These are phyloP conservation scores for Xylariaceae sp. DNA, from an alignment of 2,329 filamentous ascomycete genomes.

Conservation along the genomic window DNA sequence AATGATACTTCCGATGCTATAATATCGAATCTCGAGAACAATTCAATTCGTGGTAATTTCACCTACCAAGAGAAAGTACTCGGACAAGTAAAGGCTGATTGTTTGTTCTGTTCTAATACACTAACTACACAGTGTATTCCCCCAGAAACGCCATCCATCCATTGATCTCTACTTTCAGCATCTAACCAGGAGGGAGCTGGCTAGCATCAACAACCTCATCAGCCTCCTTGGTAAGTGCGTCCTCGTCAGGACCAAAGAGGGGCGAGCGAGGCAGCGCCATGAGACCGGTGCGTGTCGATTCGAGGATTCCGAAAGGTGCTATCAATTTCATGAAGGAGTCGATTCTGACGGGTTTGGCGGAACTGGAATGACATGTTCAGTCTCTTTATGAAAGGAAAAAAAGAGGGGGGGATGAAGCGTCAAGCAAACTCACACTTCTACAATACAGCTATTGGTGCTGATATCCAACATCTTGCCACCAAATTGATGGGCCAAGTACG, in stretches of 20 bases:
- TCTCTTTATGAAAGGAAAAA: conserved; percentile 1
- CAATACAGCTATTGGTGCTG: conserved; percentile 96
- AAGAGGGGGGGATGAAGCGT: background rate
- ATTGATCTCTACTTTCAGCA: conserved; percentile 1
- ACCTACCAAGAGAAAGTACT: too few species aligned
- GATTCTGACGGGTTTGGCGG: conserved; percentile 88
- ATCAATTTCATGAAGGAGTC: conserved; percentile 98
- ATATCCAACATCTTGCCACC: conserved; percentile 97
- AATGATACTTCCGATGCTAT: too few species aligned
- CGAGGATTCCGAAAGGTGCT: conserved; percentile 89
- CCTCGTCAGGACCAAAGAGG: conserved; percentile 67
- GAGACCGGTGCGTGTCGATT: conserved; percentile 90
- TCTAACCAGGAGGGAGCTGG: conserved; percentile 84
- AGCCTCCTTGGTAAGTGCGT: conserved; percentile 71
- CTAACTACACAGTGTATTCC: conserved; percentile 20
- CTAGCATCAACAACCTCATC: conserved; percentile 93
- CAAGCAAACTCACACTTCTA: conserved; percentile 70
- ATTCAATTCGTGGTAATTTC: too few species aligned
- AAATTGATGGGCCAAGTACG: conserved; percentile 95
- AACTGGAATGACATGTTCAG: conserved; percentile 47
- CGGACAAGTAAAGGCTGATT: too few species aligned
- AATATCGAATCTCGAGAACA: too few species aligned
- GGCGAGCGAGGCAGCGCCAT: conserved; percentile 96
- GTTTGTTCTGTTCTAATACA: too few species aligned
- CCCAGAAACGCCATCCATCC: conserved; percentile 13